Evolutionary conservation across 371 early-diverging fungal species (phyloP), one percentile per base, ranked within the genome.

Genomic region (Syncephalis plumigaleata): DNA sequence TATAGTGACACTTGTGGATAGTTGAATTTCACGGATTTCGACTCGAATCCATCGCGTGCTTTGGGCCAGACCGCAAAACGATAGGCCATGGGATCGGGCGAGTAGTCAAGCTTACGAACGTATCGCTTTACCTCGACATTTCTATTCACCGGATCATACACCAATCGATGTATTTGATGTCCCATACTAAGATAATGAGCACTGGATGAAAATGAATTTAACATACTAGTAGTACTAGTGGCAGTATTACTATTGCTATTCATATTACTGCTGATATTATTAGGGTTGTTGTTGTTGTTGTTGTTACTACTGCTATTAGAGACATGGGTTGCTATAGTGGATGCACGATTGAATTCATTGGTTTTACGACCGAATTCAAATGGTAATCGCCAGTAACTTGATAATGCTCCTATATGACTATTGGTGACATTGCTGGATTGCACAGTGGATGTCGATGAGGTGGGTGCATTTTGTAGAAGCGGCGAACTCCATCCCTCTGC

Each of bases 61-160:
- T 81, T 83, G 15, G 85, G 79, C 92, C 93, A 94, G n/a, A 97
- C 74, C 15, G 69, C 72, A 61, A 83, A 91, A 22, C 68, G 68
- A 63, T 95, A 97, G 17, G 51, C 59, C 21, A 80, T 66, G 9
- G 70, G 62, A 3, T 63, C 57, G 13, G 64, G 60, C 25, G 65
- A 55, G 55, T 84, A 87, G 25, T 67, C 67, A 26, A 70, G 55
- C 23, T 68, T 73, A 22, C 87, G 77, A 11, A 83, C 83, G 54
- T 90, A 95, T 9, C 91, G 77, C 53, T 87, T 86, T 18, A 94
- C 85, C 51, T 87, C 87, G 3, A 89, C 79, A 44, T 80, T 84
- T 27, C 77, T 73, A 2, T 80, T 71, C 0, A 76, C 67, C 0
- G 75, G 57, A 50, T 87, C 83, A 60, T 77, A 79, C 7, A 68